Evolutionary conservation across 225 moss, liverwort and hornwort genomes (phyloP).

Genomic region (Physcomitrellopsis africana): DNA sequence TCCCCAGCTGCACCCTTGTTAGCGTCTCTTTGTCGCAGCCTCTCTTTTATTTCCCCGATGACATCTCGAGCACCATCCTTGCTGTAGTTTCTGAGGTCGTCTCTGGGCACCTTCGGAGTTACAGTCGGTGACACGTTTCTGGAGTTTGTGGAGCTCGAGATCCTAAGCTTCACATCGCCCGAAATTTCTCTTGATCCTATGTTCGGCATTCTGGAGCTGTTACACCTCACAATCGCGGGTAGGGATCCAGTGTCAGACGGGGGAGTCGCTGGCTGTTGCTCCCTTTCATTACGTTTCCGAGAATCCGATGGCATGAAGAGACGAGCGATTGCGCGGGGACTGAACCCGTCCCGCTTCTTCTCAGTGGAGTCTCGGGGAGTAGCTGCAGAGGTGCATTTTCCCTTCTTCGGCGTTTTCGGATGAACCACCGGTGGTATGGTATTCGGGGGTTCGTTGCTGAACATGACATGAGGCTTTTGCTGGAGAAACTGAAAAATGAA

Average conservation of each 20-base stretch:
- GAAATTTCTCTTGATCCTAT: conserved; percentile 13
- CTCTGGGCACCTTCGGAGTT: conserved; percentile 46
- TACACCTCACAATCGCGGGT: conserved; percentile 20
- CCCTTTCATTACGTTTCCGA: conserved; percentile 33
- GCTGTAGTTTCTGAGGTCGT: conserved; percentile 34
- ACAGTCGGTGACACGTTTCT: conserved; percentile 47
- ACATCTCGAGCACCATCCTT: conserved; percentile 59
- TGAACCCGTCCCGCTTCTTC: conserved; percentile 48
- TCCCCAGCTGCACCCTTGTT: conserved; percentile 11
- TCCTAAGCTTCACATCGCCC: conserved; percentile 19
- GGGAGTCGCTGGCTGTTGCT: conserved; percentile 12
- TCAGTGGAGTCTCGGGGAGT: conserved; percentile 54
- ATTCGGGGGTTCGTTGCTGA: conserved; percentile 41
- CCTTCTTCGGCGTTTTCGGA: conserved; percentile 27
- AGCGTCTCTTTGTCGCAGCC: conserved; percentile 39
- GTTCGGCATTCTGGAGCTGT: conserved; percentile 24
- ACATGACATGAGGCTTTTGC: conserved; percentile 47
- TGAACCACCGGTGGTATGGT: conserved; percentile 8
- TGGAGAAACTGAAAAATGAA: conserved; percentile 86
- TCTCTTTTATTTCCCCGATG: conserved; percentile 54
- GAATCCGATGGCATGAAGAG: conserved; percentile 50
- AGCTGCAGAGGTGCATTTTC: conserved; percentile 38
- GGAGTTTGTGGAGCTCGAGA: conserved; percentile 32
- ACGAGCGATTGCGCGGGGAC: conserved; percentile 49
- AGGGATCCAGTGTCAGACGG: conserved; percentile 18